These are phyloP conservation scores for Colletotrichum sp. DNA, from an alignment of 2,329 filamentous ascomycete genomes.

Conservation along the genomic window DNA sequence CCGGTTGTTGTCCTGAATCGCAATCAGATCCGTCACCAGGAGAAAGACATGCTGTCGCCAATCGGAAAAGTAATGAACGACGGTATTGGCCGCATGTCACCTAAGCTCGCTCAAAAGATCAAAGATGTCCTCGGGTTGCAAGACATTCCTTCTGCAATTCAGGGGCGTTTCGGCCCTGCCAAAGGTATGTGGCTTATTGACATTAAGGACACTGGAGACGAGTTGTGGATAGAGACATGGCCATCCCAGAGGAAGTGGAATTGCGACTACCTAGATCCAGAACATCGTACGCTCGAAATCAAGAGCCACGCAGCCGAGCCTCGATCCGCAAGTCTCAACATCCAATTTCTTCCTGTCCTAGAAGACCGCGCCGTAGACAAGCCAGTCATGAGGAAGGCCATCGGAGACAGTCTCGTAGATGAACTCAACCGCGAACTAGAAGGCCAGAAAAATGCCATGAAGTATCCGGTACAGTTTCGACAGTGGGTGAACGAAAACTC, in stretches of 20 bases:
- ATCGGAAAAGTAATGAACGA: slow-evolving; percentile 64
- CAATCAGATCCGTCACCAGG: slow-evolving; percentile 47
- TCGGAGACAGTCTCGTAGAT: slow-evolving; percentile 54
- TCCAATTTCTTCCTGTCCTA: slow-evolving; percentile 73
- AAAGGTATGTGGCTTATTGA: slow-evolving; percentile 80
- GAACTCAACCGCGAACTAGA: slow-evolving; percentile 59
- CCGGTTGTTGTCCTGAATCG: slow-evolving; percentile 51
- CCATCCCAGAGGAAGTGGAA: slow-evolving; percentile 74
- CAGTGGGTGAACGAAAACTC: slow-evolving; percentile 57
- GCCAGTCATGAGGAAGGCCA: slow-evolving; percentile 45
- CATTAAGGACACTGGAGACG: slow-evolving; percentile 45
- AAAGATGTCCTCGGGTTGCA: slow-evolving; percentile 53
- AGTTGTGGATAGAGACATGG: slow-evolving; percentile 70
- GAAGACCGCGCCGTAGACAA: slow-evolving; percentile 60
- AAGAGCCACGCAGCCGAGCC: slow-evolving; percentile 51
- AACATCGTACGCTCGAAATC: slow-evolving; percentile 71
- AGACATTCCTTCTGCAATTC: slow-evolving; percentile 67
- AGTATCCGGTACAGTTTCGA: slow-evolving; percentile 53
- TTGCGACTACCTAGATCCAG: slow-evolving; percentile 48
- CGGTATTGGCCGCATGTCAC: slow-evolving; percentile 70
- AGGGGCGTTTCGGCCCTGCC: slow-evolving; percentile 73
- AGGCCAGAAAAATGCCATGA: slow-evolving; percentile 55
- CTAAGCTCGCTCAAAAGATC: slow-evolving; percentile 59
- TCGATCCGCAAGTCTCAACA: slow-evolving; percentile 63
- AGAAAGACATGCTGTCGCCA: slow-evolving; percentile 44